These are phyloP conservation scores for Blastobotrys ciferrii DNA, from an alignment of 1,139 yeast species.

Conservation along the genomic window DNA sequence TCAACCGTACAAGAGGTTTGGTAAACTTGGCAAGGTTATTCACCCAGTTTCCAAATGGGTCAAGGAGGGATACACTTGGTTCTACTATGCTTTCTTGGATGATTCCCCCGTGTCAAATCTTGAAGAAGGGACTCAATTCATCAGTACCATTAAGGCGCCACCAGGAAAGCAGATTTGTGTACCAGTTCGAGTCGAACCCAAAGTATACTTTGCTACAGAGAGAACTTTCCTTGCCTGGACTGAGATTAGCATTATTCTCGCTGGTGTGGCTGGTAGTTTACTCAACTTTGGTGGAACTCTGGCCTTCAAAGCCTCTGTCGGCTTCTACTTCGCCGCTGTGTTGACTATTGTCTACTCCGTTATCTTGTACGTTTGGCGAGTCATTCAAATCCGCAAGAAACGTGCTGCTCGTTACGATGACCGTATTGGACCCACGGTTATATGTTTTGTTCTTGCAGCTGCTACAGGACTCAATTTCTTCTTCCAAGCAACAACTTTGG, in stretches of 20 bases:
- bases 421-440: constrained; percentile 78
- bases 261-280: constrained; percentile 91
- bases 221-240: constrained; percentile 97
- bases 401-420: constrained; percentile 85
- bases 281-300: constrained; percentile 83
- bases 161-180: constrained; percentile 88
- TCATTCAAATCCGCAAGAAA: constrained; percentile 75
- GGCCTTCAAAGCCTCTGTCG: constrained; percentile 79
- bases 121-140: constrained; percentile 79
- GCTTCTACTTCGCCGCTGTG: constrained; percentile 82
- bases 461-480: constrained; percentile 70
- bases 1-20: neutral
- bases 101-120: constrained; percentile 66
- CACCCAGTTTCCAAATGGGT: neutral
- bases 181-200: constrained; percentile 97
- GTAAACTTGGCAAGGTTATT: neutral
- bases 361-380: constrained; percentile 76
- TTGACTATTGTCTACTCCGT: constrained; percentile 73
- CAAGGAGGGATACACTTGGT: constrained; percentile 22
- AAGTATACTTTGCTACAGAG: constrained; percentile 97
- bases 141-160: constrained; percentile 50
- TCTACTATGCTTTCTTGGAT: constrained; percentile 29
- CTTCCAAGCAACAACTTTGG: constrained; percentile 25
- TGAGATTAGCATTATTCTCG: constrained; percentile 90
- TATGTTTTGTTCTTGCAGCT: constrained; percentile 69